Evolutionary conservation across 257 asterid species (phyloP), one percentile per base, ranked within the genome.

Genomic region (Fraxinus excelsior): DNA sequence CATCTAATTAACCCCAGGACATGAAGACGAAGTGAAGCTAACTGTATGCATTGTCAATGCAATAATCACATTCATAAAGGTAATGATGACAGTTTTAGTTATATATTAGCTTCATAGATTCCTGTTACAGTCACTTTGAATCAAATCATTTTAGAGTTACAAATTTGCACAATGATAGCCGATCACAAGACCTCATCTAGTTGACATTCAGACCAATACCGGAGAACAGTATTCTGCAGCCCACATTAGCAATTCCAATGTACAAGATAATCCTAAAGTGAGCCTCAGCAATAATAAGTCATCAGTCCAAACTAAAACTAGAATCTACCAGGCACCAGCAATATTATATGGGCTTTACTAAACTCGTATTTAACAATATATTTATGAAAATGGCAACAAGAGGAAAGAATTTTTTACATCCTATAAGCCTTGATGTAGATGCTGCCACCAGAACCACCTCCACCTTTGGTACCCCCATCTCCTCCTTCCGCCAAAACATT

Each of bases 381-480:
- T 42, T 70, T 14, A 77, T 34, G 73, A 78, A 23, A 74, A 75
- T 23, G 44, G 62, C n/a, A 79, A 64, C 28, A 70, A 80, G 78
- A 74, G 70, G 72, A 78, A 74, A 79, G 82, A 83, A 74, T 70
- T 80, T 58, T 3, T 85, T 87, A 94, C 99, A 96, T 96, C 88
- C 88, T 96, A 80, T 80, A 80, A 66, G 97, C 91, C 83, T 84
- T 86, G 86, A 96, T 84, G 85, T 72, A 88, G 81, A 96, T 85
- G 93, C 99, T 96, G 74, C 99, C 99, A 67, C 98, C 99, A 56
- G 99, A 96, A 28, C 99, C 99, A 13, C 99, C 99, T 71, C 99
- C 99, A 5, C 98, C 99, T 82, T 80, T 90, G 26, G 84, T 78
- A 71, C 95, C 94, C 28, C 97, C 98, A 76, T 96, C 93, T 64